Base-by-base conservation (phyloP, 352 stramenopile genomes). In the Poterioochromonas sp. region DNA sequence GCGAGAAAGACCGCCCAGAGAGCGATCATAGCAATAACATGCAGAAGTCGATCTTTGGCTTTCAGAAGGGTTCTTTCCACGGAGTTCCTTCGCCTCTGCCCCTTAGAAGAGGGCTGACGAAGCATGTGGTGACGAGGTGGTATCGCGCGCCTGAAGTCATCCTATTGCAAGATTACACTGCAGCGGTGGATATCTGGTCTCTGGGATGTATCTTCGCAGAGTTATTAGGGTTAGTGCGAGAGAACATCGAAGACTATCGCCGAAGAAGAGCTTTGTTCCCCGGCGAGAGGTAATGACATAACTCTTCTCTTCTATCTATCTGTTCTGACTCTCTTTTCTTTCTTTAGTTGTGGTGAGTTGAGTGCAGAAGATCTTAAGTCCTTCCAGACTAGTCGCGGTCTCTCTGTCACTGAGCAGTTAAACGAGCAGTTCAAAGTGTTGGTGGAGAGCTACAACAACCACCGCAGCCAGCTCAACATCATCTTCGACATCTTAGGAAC, bases 401-500 rank as follows among this genome's bases (percentile, higher is more conserved):
- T 43, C 18, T 44, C 62, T 20, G n/a, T 15, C 29, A 35, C 62
- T 35, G 29, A 70, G 11, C 18, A 44, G 29, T 15, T 20, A 26
- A 26, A 58, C 47, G 47, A 58, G 47, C 47, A 58, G 15, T 26
- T 26, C 15, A 15, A 58, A 58, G 15, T 68, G 20, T 32, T 73
- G 63, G 11, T 8, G 12, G 63, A 73, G 22, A 51, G 11, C 11
- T 47, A 26, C 29, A 29, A 32, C 63, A 34, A 79, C 29, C 8
- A 62, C 5, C 1, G 41, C 47, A 88, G 94, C 71, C 92, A 97
- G 82, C 88, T 97, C 29, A 96, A 96, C 80, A 90, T 96, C 63
- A 97, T 97, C 78, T 97, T 97, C 79, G 92, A 94, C 77, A 90
- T 96, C 73, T 95, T 97, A 79, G 92, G 92, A 12, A 97, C 92